Conservation (phyloP, 345 rosid genomes). For the Durio zibethinus region DNA sequence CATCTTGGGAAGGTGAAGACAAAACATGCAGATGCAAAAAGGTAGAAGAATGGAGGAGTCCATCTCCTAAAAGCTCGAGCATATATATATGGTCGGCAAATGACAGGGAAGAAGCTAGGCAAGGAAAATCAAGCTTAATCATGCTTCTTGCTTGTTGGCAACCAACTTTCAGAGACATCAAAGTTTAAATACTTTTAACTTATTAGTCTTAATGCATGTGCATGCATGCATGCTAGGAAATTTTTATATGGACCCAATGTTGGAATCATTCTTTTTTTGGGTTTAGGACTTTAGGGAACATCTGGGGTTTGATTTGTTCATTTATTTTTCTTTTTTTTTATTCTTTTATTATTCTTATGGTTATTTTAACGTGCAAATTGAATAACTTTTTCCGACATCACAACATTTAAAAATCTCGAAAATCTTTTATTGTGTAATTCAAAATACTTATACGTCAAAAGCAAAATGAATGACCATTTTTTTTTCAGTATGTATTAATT, state of each 20-base stretch:
- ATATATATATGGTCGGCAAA: constrained; percentile 25
- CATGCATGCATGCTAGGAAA: constrained; percentile 19
- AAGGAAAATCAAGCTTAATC: constrained; percentile 21
- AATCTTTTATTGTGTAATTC: too few relatives aligned
- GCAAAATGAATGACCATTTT: background rate
- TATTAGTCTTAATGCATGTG: background rate
- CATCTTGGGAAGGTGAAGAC: constrained; percentile 3
- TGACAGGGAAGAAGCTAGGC: background rate
- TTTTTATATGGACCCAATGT: background rate
- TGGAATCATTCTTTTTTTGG: background rate
- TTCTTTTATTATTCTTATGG: background rate
- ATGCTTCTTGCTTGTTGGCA: background rate
- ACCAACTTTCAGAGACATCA: background rate
- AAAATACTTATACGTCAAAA: too few relatives aligned
- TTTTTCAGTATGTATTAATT: background rate
- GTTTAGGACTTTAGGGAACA: constrained; percentile 2
- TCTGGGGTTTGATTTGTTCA: background rate
- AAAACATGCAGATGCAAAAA: constrained; percentile 10
- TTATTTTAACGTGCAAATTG: background rate
- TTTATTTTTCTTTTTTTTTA: background rate
- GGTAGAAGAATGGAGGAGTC: constrained; percentile 1
- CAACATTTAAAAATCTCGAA: too few relatives aligned
- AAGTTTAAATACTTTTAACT: background rate
- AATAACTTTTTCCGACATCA: background rate
- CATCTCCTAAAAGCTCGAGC: constrained; percentile 19